Base-by-base conservation (phyloP, 2,329 filamentous ascomycete genomes). In the Leptographium radiaticola region DNA sequence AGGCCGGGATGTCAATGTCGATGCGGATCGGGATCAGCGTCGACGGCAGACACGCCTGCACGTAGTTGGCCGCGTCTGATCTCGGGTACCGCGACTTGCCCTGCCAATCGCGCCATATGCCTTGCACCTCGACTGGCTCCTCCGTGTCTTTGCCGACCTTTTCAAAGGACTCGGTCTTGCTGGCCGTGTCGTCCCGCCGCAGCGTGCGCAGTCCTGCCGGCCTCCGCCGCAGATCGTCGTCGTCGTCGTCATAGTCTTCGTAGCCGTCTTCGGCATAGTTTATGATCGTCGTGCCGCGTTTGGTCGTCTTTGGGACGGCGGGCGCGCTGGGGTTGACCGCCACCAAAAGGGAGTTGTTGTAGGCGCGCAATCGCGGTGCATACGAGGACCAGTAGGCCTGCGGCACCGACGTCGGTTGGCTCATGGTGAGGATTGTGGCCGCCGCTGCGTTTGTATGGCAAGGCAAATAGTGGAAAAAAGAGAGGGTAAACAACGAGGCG, bases 261-360 rank as follows among this genome's bases (percentile, higher is more conserved):
- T 85, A 95, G 48, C 90, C 90, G 67, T 97, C 91, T 67, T 98
- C 93, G 30, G 93, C 91, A 66, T 98, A 98, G 71, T 96, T 98
- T 70, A 97, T 93, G 59, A 91, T 87, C 38, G 88, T 93, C 2
- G 93, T 97, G 55, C 93, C 93, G 69, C 93, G 86, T 74, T 98
- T 97, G 10, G 93, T 97, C n/a, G 87, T 95, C 66, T 91, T 82
- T 42, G 84, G 80, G 30, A 81, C 83, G 2, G 80, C 68, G n/a
- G 80, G 77, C 55, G 75, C 77, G 58, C 81, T 83, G 53, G 86
- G 87, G 57, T 91, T 79, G 58, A 93, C 83, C 39, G 91, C 90
- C 30, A 87, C 88, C 57, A 96, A 80, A 53, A 97, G 81, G 40
- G 91, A 88, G 72, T 97, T 97, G 67, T 86, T 87, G 73, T 94